Base-by-base conservation (phyloP, 1,139 yeast species). In the Candida sp. region DNA sequence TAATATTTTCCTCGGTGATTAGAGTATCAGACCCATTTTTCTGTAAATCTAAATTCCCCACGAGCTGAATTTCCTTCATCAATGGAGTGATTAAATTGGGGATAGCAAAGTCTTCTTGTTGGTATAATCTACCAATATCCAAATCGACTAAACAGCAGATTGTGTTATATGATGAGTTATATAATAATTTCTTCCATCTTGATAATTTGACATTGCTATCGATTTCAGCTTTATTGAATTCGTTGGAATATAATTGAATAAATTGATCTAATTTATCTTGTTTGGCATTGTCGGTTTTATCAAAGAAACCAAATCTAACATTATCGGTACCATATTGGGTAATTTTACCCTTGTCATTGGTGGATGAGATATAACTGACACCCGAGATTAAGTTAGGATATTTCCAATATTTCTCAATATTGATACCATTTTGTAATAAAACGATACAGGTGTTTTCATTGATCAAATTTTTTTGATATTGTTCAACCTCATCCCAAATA, bases 91-190 rank as follows among this genome's bases (percentile, higher is more conserved):
- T 49, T 11, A 58, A 50, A 1, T 54, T 43, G 4, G 54, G 52
- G 27, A 60, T 43, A 22, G 53, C 46, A 12, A 52, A 48, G 4
- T 54, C 52, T 23, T 50, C 45, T 29, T 50, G 46, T 12, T 54
- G 58, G 32, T 45, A 57, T 12, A 61, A 42, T 29, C 50, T 46
- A 1, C 67, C 68, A 27, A 64, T 61, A 43, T 68, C 72, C 38
- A 61, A 45, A 25, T 60, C 61, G 19, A 66, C 61, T 33, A 63
- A 52, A 27, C 66, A 61, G 43, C 70, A 64, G 5, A 64, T 61
- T 8, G 73, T 62, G 50, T 68, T 69, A 46, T 61, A 57, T 4
- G 67, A 55, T 8, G 69, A 66, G 45, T 69, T 69, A 45, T 67
- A 69, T 8, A 69, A 56, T 37, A 69, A 57, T 44, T 69, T 63